A percentile compares a stretch with the other conserved stretches of the same genome.
phyloP scores from a whole-genome alignment of 768 basidiomycete species.

The Gloeophyllum trabeum region DNA sequence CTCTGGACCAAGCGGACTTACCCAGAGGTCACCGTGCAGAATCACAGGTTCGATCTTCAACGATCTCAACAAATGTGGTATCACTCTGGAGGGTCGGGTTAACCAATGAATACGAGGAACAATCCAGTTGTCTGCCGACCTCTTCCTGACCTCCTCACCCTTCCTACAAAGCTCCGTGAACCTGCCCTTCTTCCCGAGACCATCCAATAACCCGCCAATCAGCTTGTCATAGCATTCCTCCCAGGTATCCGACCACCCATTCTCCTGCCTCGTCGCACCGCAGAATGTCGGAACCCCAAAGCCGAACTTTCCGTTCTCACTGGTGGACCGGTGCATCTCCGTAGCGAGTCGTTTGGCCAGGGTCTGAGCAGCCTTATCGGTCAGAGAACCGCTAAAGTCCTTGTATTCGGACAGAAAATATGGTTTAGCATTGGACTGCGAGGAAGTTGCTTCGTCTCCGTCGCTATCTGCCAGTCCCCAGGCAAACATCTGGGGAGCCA shows the following conservation, averaged over 20 bases:
- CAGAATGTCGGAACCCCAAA: conserved; percentile 71
- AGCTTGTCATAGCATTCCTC: conserved; percentile 53
- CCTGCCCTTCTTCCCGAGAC: conserved; percentile 27
- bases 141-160: conserved; percentile 35
- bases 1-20: conserved; percentile 13
- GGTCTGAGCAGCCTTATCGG: conserved; percentile 28
- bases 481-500: conserved; percentile 48
- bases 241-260: conserved; percentile 70
- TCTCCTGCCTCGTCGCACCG: conserved; percentile 55
- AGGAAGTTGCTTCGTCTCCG: conserved; percentile 13
- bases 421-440: conserved; percentile 27
- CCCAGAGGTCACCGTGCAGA: conserved; percentile 77
- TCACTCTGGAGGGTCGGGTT: conserved; percentile 34
- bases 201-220: conserved; percentile 44
- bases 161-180: conserved; percentile 37
- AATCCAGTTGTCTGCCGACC: conserved; percentile 20
- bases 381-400: conserved; percentile 33
- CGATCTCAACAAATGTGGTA: conserved; percentile 53
- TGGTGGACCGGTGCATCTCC: conserved; percentile 51
- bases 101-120: background rate
- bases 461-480: conserved; percentile 25
- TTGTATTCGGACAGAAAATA: conserved; percentile 74
- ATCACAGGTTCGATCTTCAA: conserved; percentile 55
- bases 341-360: conserved; percentile 54
- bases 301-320: conserved; percentile 49